These are phyloP conservation scores for Dothistroma septosporum DNA, from an alignment of 2,329 filamentous ascomycete genomes.

Conservation along the genomic window DNA sequence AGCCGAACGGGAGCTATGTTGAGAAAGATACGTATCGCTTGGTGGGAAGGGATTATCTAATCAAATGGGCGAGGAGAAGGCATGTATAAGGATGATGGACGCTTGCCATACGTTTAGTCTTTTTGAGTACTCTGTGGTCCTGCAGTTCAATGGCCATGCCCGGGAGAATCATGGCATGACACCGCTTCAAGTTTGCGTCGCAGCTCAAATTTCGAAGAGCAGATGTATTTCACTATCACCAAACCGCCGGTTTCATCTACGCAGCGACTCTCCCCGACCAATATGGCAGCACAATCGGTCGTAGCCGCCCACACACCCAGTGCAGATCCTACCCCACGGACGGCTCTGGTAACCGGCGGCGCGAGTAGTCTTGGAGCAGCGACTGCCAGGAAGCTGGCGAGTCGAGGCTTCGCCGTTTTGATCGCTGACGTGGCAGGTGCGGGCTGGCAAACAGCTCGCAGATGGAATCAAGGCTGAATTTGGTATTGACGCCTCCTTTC, in stretches of 20 bases:
- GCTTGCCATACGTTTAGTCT: not conserved
- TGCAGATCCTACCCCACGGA: constrained; percentile 27
- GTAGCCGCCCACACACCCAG: not conserved
- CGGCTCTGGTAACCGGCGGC: constrained; percentile 60
- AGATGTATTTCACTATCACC: not conserved
- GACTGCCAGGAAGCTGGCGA: constrained; percentile 54
- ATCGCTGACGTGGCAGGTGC: constrained; percentile 56
- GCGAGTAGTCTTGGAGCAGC: constrained; percentile 60
- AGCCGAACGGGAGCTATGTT: constrained; percentile 17
- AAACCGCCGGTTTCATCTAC: not conserved
- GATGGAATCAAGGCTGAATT: constrained; percentile 18
- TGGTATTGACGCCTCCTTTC: not conserved
- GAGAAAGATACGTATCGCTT: constrained; percentile 22
- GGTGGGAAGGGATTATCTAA: constrained; percentile 20
- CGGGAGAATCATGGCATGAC: not conserved
- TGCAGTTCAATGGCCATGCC: not conserved
- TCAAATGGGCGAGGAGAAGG: constrained; percentile 20
- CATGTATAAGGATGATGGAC: constrained; percentile 16
- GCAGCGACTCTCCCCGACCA: not conserved
- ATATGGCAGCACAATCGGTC: not conserved
- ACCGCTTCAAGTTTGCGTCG: not conserved
- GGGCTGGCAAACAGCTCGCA: constrained; percentile 42
- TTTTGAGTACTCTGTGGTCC: not conserved
- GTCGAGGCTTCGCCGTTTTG: constrained; percentile 56
- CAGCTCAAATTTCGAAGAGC: not conserved